Base-by-base conservation (phyloP, 2,329 filamentous ascomycete species). In the Monilinia laxa region DNA sequence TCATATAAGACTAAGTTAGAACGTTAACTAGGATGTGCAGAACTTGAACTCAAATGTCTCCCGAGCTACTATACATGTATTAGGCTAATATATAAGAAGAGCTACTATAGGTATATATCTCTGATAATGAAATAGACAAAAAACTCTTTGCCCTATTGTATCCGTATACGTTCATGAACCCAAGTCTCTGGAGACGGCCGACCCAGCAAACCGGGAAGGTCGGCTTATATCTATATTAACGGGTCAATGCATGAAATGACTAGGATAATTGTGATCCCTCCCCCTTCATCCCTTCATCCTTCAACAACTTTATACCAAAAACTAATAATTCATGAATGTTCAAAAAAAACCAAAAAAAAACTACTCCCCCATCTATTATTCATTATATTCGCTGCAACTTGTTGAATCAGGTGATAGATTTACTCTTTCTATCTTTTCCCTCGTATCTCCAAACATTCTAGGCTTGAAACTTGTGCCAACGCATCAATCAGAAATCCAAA, bases 231-330 rank as follows among this genome's bases (percentile, higher is more conserved):
- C 31, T 60, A 47, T 40, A 51, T 51, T 58, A 53, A 65, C 47
- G 63, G 55, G 63, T 53, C 55, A 25, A 65, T 65, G 63, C 63
- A 65, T 49, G 63, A 52, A 65, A 65, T 65, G 31, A 53, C 63
- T 45, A 31, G 63, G 63, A 55, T 64, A n/a, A 11, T 20, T 47
- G 23, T 64, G 28, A 55, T 47, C 20, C 20, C 12, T 14, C 18
- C 42, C n/a, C 14, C 45, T 23, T 62, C 47, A 16, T 23, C 14
- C 23, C 5, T 57, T 64, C 51, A 49, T 49, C 57, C 42, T 20
- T 49, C 31, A 35, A 35, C 31, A 35, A 35, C 31, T 35, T 35
- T 6, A 35, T 35, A 35, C 31, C 5, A 35, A 35, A 35, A 35
- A 35, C 31, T 35, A 4, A 35, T 6, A 35, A 35, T 35, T 5